Evolutionary conservation across 2,329 filamentous ascomycete species (phyloP), one percentile per base, ranked within the genome.

Genomic region (Teratosphaeria pseudoeucalypti): DNA sequence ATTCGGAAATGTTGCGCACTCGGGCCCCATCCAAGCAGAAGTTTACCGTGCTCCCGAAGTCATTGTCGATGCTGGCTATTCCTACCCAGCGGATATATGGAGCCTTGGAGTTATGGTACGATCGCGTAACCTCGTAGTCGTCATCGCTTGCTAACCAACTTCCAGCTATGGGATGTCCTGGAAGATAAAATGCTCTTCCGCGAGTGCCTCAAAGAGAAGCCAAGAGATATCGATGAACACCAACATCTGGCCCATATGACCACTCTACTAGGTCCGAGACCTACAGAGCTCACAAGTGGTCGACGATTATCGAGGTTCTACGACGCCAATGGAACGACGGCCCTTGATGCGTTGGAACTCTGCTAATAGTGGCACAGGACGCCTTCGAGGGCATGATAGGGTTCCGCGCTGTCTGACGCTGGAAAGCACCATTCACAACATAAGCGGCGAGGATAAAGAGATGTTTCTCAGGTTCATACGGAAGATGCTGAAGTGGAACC

Each of bases 401-500:
- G 26, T 65, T 29, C 57, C 60, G 7, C 27, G 57, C 11, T 29
- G 27, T 32, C 37, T 60, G 32, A 61, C 23, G 11, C 56, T 65
- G 11, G 63, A 67, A 47, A 47, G 57, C 16, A 58, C 43, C 3
- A 60, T 63, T 34, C 12, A 49, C 12, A 43, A 14, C 12, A 52
- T 57, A n/a, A 43, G 57, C 34, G 63, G 63, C 23, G 54, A 63
- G 34, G 61, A 73, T 53, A 74, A 73, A 61, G 67, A 65, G 27
- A 29, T 58, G 6, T 76, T 74, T 63, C 54, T 75, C 6, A 39
- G 39, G n/a, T 74, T 76, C 57, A 66, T 74, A 26, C 61, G 63
- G 56, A 68, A 63, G 3, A 75, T 75, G 71, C 62, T 76, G 19
- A 66, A 65, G 56, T 76, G 73, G 73, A 55, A 70, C 27, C 72